These are phyloP conservation scores for Monosporascus sp. DNA, from an alignment of 2,329 filamentous ascomycete species.

Conservation along the genomic window DNA sequence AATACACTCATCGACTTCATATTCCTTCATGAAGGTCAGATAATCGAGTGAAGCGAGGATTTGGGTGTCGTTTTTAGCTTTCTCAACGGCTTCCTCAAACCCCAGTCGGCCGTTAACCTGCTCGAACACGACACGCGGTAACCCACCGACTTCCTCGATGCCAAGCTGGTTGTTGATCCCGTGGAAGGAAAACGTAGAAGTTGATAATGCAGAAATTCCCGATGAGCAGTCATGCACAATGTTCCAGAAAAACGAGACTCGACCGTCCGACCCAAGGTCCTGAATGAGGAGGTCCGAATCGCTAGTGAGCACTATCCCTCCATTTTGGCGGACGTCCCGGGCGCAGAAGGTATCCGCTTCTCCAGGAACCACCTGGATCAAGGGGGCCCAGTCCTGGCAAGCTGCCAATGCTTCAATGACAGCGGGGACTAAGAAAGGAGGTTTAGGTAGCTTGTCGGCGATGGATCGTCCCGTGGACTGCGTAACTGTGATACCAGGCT, in stretches of 20 bases:
- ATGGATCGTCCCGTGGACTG: background rate
- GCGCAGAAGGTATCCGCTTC: conserved; percentile 86
- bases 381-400: conserved; percentile 34
- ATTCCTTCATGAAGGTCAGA: conserved; percentile 19
- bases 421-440: conserved; percentile 70
- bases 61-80: conserved; percentile 9
- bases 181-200: conserved; percentile 31
- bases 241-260: conserved; percentile 65
- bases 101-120: conserved; percentile 8
- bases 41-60: conserved; percentile 9
- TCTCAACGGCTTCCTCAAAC: conserved; percentile 15
- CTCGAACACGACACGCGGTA: conserved; percentile 28
- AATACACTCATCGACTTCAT: conserved; percentile 19
- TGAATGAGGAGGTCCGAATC: conserved; percentile 83
- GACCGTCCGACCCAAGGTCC: conserved; percentile 56
- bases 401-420: conserved; percentile 64
- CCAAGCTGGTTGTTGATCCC: conserved; percentile 17
- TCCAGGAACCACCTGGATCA: conserved; percentile 62
- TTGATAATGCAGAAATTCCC: conserved; percentile 16
- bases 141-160: conserved; percentile 22
- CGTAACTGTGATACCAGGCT: conserved; percentile 8
- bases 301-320: conserved; percentile 64
- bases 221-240: conserved; percentile 33
- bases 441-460: conserved; percentile 30
- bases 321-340: conserved; percentile 47